Percentiles rank a stretch among this genome's conserved stretches.
Evolutionary conservation across 352 stramenopile genomes (phyloP).

Genomic region (Phytophthora agathidicida): DNA sequence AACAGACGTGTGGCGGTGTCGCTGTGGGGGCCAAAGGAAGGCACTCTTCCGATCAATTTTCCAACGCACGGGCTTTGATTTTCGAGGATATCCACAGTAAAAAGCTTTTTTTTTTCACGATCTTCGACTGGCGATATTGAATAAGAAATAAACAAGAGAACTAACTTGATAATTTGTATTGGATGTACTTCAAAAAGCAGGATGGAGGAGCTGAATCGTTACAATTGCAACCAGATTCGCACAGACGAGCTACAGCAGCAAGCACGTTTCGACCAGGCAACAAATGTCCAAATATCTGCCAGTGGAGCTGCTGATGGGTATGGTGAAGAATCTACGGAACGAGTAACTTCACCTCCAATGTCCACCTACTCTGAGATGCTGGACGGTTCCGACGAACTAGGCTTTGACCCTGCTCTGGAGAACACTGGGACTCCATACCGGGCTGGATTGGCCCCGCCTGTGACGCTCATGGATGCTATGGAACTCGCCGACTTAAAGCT

Average conservation of each 20-base stretch:
- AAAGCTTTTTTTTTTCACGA: too few relatives aligned
- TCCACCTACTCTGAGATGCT: conserved; percentile 45
- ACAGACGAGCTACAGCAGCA: conserved; percentile 1
- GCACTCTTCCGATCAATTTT: too few relatives aligned
- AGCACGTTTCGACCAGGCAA: background rate
- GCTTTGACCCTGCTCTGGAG: conserved; percentile 5
- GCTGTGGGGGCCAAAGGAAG: too few relatives aligned
- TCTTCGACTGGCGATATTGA: too few relatives aligned
- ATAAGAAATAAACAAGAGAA: too few relatives aligned
- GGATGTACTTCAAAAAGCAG: too few relatives aligned
- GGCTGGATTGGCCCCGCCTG: conserved; percentile 12
- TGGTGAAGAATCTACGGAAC: conserved; percentile 3
- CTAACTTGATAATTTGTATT: too few relatives aligned
- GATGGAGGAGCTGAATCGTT: too few relatives aligned
- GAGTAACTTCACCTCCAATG: conserved; percentile 42
- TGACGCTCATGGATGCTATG: conserved; percentile 25
- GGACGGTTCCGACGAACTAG: conserved; percentile 22
- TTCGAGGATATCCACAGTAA: too few relatives aligned
- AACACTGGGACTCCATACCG: conserved; percentile 22
- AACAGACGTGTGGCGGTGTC: too few relatives aligned
- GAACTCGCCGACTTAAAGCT: conserved; percentile 45
- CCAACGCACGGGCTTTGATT: too few relatives aligned
- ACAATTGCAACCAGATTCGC: conserved; percentile 3
- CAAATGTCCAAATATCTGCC: background rate
- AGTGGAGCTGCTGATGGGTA: too few relatives aligned